phyloP scores from a whole-genome alignment of 2,329 filamentous ascomycete species.

The Coniochaeta sp. region DNA sequence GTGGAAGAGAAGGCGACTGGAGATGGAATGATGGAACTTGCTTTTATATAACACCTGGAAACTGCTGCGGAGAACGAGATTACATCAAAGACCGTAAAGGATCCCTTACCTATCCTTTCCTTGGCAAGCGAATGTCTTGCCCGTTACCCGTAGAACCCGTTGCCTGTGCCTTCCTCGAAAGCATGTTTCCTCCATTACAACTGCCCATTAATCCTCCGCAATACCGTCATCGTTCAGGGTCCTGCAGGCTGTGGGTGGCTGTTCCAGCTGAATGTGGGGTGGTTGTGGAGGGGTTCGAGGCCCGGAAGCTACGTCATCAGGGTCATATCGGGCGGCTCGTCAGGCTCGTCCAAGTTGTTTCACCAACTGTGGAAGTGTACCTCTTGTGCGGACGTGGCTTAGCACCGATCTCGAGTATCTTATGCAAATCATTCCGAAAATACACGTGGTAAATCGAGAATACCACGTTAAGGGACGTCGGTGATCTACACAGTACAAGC shows the following conservation, averaged over 20 bases:
- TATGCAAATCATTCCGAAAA: background rate
- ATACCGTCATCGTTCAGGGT: constrained; percentile 1
- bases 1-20: background rate
- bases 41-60: background rate
- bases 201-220: background rate
- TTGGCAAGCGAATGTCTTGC: background rate
- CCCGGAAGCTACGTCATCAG: background rate
- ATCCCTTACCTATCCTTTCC: background rate
- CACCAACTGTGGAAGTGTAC: too few relatives aligned
- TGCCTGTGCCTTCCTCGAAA: background rate
- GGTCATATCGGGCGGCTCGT: background rate
- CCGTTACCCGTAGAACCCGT: background rate
- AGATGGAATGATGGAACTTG: background rate
- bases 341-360: background rate
- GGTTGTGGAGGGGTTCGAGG: background rate
- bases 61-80: background rate
- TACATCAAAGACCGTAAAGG: background rate
- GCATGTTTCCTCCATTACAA: background rate
- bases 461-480: background rate
- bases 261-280: background rate
- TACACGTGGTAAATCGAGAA: background rate
- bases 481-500: background rate
- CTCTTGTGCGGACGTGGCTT: background rate
- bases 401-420: background rate
- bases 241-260: background rate